Base-by-base conservation (phyloP, 2,329 filamentous ascomycete genomes). In the Aspergillus thermomutatus region DNA sequence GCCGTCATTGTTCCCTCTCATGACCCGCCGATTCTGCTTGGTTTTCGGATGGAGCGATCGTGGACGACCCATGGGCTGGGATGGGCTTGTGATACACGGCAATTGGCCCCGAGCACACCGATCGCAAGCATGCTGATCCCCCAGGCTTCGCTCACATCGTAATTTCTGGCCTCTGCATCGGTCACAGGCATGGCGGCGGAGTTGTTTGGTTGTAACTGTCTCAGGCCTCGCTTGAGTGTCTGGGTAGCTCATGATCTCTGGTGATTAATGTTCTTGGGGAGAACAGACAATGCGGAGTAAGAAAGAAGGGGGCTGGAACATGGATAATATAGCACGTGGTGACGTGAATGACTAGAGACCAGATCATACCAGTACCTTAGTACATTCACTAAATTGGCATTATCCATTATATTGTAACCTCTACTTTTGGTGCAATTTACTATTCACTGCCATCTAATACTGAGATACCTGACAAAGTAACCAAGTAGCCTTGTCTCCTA, bases 121-220 rank as follows among this genome's bases (percentile, higher is more conserved):
- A 41, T 41, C 37, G 19, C 37, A 41, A 41, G 19, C 37, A 41
- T 41, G 17, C 37, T 41, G 37, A 41, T n/a, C 37, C 37, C 37
- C 37, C 19, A 41, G 37, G 17, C 37, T 41, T 14, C 50, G 37
- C 37, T 43, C 50, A 27, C 50, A 52, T 19, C 50, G 37, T 26
- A 46, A 9, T 14, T 52, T 52, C 50, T 46, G 50, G 23, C 50
- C 50, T 19, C 50, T 45, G 50, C 50, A 52, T 28, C 50, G 37
- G 23, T 52, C 50, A 41, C 50, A 52, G 9, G 50, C 50, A 46
- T 41, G 37, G 19, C 17, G 37, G 37, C 37, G 37, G 37, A 41
- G 37, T 14, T 37, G 34, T 17, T 41, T 41, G 17, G 37, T 41
- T 41, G 37, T 41, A 19, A 41, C 37, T 41, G 17, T 41, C 17